Evolutionary conservation across 1,284 basidiomycete species (phyloP), one percentile per base, ranked within the genome.

Genomic region (Boletellus deceptivus): DNA sequence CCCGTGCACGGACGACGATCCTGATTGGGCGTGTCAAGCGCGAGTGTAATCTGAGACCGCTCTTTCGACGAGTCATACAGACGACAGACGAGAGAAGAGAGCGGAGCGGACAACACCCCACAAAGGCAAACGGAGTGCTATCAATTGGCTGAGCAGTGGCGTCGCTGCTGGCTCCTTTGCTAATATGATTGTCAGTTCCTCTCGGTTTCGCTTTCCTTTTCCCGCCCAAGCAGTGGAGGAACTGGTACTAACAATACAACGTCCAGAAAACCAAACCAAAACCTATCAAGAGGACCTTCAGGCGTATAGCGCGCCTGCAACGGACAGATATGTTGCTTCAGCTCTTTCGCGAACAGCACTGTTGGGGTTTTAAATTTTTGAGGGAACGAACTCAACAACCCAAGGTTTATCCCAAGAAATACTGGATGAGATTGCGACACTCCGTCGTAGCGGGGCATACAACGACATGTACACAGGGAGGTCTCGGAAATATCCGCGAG

Each of bases 331-430:
- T 88, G 55, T 79, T 98, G 27, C 96, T 98, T 69, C 64, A 71
- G 2, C 75, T 87, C 8, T 98, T 96, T 74, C 80, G 83, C 52
- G 82, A 91, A 49, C 81, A 83, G 53, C 82, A 87, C 33, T 86
- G 86, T 56, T 98, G 93, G 93, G 77, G 83, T 53, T 84, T 97
- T 66, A 87, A 88, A 57, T 76, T 83, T 16, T 72, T 97, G 46
- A 81, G 91, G 42, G 83, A 89, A 55, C 84, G 83, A 49, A 91
- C 90, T 0, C 86, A 94, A 65, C 95, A 98, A 70, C 95, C 95
- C 1, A 91, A 96, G 68, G 83, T 78, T 14, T 98, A 93, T 69
- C 79, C 98, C 51, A 91, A 60, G 93, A 98, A 60, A 85, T 92
- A 1, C 72, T 98, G 44, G 75, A 74, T 39, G 88, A 92, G 56